Base-by-base conservation (phyloP, 805 yeast species). In the Lipomyces yamadae region DNA sequence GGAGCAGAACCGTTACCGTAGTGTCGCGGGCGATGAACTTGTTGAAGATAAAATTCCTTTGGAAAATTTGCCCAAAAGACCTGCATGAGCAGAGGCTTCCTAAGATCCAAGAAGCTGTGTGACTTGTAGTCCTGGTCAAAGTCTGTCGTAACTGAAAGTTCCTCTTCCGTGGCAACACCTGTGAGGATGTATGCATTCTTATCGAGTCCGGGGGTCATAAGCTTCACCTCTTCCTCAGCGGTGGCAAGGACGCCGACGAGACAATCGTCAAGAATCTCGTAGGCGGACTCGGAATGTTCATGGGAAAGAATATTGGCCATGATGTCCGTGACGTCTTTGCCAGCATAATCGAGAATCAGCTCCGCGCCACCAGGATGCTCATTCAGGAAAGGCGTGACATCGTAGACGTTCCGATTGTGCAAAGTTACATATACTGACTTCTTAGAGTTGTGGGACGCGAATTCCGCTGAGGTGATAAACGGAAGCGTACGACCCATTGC, bases 1-100 rank as follows among this genome's bases (percentile, higher is more conserved):
- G 93, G 97, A 11, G 99, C 99, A 2, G 97, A 91, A 10, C 97
- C 98, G 76, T 92, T 88, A 71, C 98, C 98, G 76, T 93, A 95
- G 78, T 95, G 99, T 77, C 99, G 88, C 62, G 99, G 99, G 79
- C 98, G 87, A 78, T 95, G 99, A 55, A 95, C 95, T 79, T 95
- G 98, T 76, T 92, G 97, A 75, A 95, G 82, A 78, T 95, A 95
- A 75, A 95, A 94, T 55, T 91, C 96, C 76, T 91, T 94, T 54
- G 90, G 76, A 82, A 92, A 95, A 45, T 84, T 83, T 54, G 92
- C 87, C 68, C 85, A 82, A 64, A 92, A 79, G 57, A 95, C 91
- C 81, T 95, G 99, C 78, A 85, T 75, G 55, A 95, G 80, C 73
- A 95, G 81, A 1, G 99, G 96, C 76, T 86, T 87, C 72, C 84